phyloP scores from a whole-genome alignment of 768 basidiomycete species.

The Leccinum truebloodii region DNA sequence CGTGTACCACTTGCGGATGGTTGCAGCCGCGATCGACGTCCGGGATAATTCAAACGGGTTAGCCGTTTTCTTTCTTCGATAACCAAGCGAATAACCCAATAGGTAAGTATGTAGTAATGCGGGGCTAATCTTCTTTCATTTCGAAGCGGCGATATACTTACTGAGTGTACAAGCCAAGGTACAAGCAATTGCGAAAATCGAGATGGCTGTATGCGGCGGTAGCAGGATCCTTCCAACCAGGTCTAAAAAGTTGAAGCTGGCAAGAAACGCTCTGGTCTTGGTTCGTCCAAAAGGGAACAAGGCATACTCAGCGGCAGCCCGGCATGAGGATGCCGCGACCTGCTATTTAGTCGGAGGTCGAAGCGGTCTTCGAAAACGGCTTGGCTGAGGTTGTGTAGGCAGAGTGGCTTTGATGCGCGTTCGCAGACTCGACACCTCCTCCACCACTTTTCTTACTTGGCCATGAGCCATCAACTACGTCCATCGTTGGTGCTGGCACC shows the following conservation, averaged over 20 bases:
- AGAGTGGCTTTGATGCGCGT: slow-evolving; percentile 37
- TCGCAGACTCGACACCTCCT: slow-evolving; percentile 25
- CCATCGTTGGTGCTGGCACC: slow-evolving; percentile 75
- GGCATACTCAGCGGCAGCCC: slow-evolving; percentile 22
- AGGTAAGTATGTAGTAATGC: not conserved
- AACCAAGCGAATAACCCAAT: not conserved
- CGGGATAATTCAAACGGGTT: not conserved
- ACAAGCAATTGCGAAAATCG: not conserved
- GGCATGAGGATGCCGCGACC: slow-evolving; percentile 25
- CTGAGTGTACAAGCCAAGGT: no score
- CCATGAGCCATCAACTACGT: slow-evolving; percentile 63
- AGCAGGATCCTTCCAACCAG: not conserved
- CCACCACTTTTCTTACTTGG: slow-evolving; percentile 32
- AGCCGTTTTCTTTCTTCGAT: not conserved
- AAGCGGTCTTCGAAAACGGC: slow-evolving; percentile 28
- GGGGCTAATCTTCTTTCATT: slow-evolving; percentile 18
- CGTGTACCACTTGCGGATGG: not conserved
- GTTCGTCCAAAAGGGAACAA: slow-evolving; percentile 12
- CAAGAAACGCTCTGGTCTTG: not conserved
- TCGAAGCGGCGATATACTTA: slow-evolving; percentile 5
- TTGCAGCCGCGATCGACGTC: not conserved
- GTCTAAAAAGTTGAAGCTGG: not conserved
- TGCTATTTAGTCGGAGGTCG: slow-evolving; percentile 16
- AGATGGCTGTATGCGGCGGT: not conserved
- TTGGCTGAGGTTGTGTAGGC: slow-evolving; percentile 32